Base-by-base conservation (phyloP, 208 protist species). In the Naegleria gruberi region DNA sequence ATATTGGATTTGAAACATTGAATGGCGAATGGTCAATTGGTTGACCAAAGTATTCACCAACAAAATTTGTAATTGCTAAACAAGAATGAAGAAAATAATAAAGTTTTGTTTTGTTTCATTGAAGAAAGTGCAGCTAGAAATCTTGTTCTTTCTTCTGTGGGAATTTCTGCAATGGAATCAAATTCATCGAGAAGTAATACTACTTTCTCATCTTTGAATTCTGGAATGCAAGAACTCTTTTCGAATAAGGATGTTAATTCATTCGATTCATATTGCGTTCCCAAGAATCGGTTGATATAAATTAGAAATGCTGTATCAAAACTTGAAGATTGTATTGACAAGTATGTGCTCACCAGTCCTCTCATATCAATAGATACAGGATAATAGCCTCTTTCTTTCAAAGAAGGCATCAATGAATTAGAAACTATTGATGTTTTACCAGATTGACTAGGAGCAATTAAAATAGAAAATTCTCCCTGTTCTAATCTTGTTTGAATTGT, bases 381-480 rank as follows among this genome's bases (percentile, higher is more conserved):
- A 37, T 10, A 34, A 82, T 82, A 82, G 17, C 30, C 34, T 40
- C 17, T 82, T 41, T 41, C 19, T 82, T 43, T 43, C 26, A 82
- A 34, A 8, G 26, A 17, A 10, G 40, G 30, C 4, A 82, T 82
- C 17, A 34, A 43, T 34, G 30, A 82, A 82, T 82, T 42, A 34
- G 37, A 46, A 19, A 55, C 23, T 55, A 34, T 15, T 17, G 82
- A 45, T 19, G 82, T 57, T 34, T 87, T 87, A 34, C 82, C 82
- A 10, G 26, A 45, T 51, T 87, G 82, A 37, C 82, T 87, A 40
- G 82, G 82, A 40, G 82, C 82, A 40, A 87, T 55, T 15, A 87
- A 6, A 12, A 40, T 41, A 17, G 8, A 12, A 51, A 41, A 87
- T 47, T 46, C 23, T 7, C 44, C 44, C 19, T 6, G 34, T 51